phyloP scores from a whole-genome alignment of 768 basidiomycete species.

The Hortiboletus flavorubellus region DNA sequence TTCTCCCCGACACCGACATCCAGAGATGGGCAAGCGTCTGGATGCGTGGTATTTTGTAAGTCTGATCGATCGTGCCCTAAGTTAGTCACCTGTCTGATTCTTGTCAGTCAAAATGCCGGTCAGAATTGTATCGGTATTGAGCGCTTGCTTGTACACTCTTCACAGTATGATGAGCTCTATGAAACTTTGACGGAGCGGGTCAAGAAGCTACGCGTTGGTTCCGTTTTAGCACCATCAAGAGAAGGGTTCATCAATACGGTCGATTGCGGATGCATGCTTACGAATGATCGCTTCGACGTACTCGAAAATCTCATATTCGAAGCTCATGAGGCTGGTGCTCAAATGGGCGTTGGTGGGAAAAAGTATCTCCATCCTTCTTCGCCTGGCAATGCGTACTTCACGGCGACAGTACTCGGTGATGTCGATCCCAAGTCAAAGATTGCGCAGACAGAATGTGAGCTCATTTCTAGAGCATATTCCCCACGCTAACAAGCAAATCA shows the following conservation, averaged over 20 bases:
- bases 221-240: constrained; percentile 61
- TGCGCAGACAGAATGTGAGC: constrained; percentile 70
- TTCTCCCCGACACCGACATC: constrained; percentile 83
- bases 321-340: constrained; percentile 69
- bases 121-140: constrained; percentile 99
- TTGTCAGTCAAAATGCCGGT: constrained; percentile 77
- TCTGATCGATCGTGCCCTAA: constrained; percentile 14
- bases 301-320: constrained; percentile 67
- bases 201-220: constrained; percentile 69
- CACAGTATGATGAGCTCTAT: constrained; percentile 75
- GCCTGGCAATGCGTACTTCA: constrained; percentile 76
- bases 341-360: constrained; percentile 59
- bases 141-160: constrained; percentile 79
- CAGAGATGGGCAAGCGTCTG: constrained; percentile 75
- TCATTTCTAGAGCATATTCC: neutral
- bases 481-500: constrained; percentile 31
- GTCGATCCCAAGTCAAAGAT: constrained; percentile 70
- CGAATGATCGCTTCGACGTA: constrained; percentile 61
- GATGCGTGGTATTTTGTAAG: constrained; percentile 92
- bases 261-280: constrained; percentile 90
- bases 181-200: constrained; percentile 61
- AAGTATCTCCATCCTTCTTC: constrained; percentile 63
- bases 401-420: constrained; percentile 82
- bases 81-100: neutral
- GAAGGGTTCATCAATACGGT: constrained; percentile 71